A percentile compares a stretch with the other conserved stretches of the same genome.
Evolutionary conservation across 2,329 filamentous ascomycete species (phyloP).

Genomic region (Verticillium isaacii): DNA sequence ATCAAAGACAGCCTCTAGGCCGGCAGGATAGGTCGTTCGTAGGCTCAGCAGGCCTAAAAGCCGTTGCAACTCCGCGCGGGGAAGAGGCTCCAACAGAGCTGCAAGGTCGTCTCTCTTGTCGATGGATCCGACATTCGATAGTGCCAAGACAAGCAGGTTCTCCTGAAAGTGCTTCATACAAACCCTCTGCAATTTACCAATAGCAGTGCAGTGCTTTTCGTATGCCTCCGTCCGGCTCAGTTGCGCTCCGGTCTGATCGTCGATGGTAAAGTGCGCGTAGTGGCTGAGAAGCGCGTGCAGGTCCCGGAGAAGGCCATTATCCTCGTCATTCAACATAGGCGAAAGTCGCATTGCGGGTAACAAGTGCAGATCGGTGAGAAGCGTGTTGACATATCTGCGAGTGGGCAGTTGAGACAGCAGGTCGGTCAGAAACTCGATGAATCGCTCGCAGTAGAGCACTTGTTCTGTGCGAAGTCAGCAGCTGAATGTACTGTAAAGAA

Average conservation of each 20-base stretch:
- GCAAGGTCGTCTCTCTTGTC: constrained; percentile 75
- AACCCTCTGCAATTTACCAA: constrained; percentile 76
- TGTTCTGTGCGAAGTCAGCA: constrained; percentile 46
- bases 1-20: constrained; percentile 58
- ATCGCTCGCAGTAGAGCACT: constrained; percentile 83
- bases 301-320: constrained; percentile 74
- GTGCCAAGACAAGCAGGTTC: constrained; percentile 82
- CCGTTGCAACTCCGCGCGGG: constrained; percentile 67
- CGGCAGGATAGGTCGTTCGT: constrained; percentile 74
- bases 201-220: constrained; percentile 68
- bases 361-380: constrained; percentile 81
- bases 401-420: constrained; percentile 92
- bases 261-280: constrained; percentile 83
- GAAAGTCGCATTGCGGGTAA: constrained; percentile 74
- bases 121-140: constrained; percentile 90
- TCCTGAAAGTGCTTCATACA: constrained; percentile 80
- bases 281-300: constrained; percentile 76
- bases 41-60: constrained; percentile 71
- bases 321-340: constrained; percentile 68
- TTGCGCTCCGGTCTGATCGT: constrained; percentile 83
- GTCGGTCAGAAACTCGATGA: constrained; percentile 85
- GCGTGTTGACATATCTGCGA: constrained; percentile 83
- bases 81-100: constrained; percentile 66
- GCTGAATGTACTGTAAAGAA: constrained; percentile 6
- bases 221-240: constrained; percentile 69